Conservation (phyloP, 2,329 filamentous ascomycete genomes). For the Aureobasidium lini region DNA sequence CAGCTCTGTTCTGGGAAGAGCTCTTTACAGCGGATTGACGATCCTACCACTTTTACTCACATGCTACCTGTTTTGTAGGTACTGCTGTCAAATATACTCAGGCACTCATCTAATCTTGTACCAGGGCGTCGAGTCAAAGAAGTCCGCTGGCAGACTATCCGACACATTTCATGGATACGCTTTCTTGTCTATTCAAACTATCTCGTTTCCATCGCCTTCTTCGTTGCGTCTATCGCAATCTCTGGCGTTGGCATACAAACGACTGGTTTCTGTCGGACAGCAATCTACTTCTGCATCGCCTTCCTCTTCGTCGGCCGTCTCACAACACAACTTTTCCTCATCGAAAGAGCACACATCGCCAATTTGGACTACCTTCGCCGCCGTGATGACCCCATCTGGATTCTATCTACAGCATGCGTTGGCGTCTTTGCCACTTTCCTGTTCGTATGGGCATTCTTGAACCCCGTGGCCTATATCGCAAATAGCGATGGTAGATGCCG, state of each 20-base stretch:
- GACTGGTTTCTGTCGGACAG: slow-evolving; percentile 24
- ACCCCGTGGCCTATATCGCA: slow-evolving; percentile 28
- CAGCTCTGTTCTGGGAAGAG: neutral
- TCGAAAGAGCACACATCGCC: slow-evolving; percentile 34
- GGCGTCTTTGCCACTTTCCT: slow-evolving; percentile 18
- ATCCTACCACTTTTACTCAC: neutral
- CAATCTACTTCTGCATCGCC: slow-evolving; percentile 31
- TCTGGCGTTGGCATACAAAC: slow-evolving; percentile 26
- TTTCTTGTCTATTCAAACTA: slow-evolving; percentile 30
- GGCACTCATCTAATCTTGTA: neutral
- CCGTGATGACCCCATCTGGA: slow-evolving; percentile 29
- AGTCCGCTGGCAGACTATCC: slow-evolving; percentile 16
- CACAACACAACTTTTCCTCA: slow-evolving; percentile 33
- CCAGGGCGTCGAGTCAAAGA: slow-evolving; percentile 14
- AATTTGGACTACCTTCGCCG: slow-evolving; percentile 28
- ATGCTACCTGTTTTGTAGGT: slow-evolving; percentile 11
- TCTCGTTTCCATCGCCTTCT: slow-evolving; percentile 28
- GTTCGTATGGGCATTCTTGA: slow-evolving; percentile 18
- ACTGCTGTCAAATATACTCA: neutral
- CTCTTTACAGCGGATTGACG: neutral
- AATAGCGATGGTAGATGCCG: slow-evolving; percentile 28
- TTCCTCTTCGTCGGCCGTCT: slow-evolving; percentile 32
- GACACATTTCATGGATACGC: slow-evolving; percentile 25
- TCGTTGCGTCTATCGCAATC: slow-evolving; percentile 28
- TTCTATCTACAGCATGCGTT: slow-evolving; percentile 22